Evolutionary conservation across 2,329 filamentous ascomycete species (phyloP).

Genomic region (Aspergillus quadricinctus): DNA sequence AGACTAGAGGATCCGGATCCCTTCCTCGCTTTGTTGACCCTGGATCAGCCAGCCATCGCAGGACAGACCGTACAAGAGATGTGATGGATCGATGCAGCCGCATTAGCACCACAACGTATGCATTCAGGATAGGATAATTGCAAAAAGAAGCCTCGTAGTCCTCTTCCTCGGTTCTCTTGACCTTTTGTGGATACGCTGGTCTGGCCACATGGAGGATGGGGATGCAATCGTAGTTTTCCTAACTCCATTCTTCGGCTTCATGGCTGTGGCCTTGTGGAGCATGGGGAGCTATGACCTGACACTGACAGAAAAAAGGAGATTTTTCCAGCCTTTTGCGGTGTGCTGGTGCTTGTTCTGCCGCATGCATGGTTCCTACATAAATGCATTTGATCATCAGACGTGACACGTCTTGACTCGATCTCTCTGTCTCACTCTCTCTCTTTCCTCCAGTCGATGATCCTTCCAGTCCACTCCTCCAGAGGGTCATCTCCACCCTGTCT

Average conservation of each 20-base stretch:
- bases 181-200: background rate
- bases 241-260: background rate
- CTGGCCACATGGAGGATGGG: background rate
- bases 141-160: background rate
- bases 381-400: background rate
- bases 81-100: background rate
- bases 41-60: background rate
- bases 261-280: too few species aligned
- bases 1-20: background rate
- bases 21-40: background rate
- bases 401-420: background rate
- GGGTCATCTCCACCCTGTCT: constrained; percentile 8
- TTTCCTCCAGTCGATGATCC: constrained; percentile 1
- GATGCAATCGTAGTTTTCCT: background rate
- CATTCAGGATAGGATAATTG: background rate
- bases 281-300: background rate
- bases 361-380: background rate
- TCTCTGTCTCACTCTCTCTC: background rate
- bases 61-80: too few species aligned
- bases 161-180: background rate
- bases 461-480: constrained; percentile 2
- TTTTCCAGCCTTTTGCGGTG: background rate
- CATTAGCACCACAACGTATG: background rate
- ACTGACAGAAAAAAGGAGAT: background rate
- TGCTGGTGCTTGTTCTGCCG: too few species aligned